Conservation (phyloP, 2,329 filamentous ascomycete genomes). For the Verticillium nonalfalfae region DNA sequence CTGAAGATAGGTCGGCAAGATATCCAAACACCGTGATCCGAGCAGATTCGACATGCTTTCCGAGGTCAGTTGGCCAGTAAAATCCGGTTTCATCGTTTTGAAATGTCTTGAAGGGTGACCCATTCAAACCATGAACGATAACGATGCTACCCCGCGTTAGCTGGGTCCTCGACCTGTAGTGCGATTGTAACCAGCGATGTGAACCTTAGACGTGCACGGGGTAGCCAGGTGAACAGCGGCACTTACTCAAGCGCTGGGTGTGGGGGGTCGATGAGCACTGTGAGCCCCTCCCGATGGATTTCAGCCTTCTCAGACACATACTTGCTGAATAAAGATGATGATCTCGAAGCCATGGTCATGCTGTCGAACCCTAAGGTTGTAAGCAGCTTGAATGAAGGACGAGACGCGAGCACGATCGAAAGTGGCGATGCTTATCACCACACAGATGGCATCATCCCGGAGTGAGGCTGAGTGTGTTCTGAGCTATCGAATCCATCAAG, state of each 20-base stretch:
- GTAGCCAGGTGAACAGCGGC: neutral
- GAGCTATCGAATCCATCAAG: too few relatives aligned
- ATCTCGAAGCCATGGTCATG: too few relatives aligned
- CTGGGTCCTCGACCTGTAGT: too few relatives aligned
- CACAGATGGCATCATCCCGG: too few relatives aligned
- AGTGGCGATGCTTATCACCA: too few relatives aligned
- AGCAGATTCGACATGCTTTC: neutral
- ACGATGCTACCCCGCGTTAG: neutral
- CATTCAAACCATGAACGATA: neutral
- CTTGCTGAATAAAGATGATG: too few relatives aligned
- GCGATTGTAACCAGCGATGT: too few relatives aligned
- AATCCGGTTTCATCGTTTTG: neutral
- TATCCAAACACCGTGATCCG: neutral
- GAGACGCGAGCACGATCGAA: too few relatives aligned
- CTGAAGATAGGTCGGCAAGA: neutral
- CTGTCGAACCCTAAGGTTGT: too few relatives aligned
- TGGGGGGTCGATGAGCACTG: neutral
- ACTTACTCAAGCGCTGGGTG: neutral
- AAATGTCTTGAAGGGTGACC: neutral
- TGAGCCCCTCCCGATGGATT: neutral
- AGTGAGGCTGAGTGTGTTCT: too few relatives aligned
- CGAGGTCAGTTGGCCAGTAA: neutral
- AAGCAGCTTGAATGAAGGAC: too few relatives aligned
- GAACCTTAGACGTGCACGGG: neutral
- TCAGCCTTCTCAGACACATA: neutral